phyloP scores from a whole-genome alignment of 163 green algal genomes.

The Scenedesmus sp. region DNA sequence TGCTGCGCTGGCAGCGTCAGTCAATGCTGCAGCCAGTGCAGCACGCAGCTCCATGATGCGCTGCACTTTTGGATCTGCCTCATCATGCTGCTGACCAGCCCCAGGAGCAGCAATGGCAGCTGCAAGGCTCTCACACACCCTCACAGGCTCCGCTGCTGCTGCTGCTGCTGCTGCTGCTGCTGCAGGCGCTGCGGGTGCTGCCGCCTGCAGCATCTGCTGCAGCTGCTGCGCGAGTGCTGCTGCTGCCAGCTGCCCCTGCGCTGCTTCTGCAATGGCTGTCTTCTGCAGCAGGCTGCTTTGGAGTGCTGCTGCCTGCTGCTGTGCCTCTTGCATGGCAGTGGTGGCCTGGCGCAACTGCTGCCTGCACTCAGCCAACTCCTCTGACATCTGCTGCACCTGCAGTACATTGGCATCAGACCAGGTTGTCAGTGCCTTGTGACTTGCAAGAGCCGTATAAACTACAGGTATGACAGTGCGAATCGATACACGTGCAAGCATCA shows the following conservation, averaged over 20 bases:
- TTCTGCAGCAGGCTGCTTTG: constrained; percentile 39
- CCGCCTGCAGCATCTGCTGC: constrained; percentile 1
- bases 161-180: neutral
- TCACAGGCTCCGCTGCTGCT: neutral
- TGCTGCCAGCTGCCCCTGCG: constrained; percentile 44
- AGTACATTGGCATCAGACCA: neutral
- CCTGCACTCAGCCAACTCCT: neutral
- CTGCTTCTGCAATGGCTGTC: constrained; percentile 43
- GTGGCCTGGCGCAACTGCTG: constrained; percentile 24
- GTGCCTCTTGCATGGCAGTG: neutral
- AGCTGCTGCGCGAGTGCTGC: constrained; percentile 6
- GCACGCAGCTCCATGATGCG: constrained; percentile 44
- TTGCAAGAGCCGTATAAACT: too few relatives aligned
- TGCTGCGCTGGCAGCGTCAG: constrained; percentile 17
- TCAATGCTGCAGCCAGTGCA: constrained; percentile 38
- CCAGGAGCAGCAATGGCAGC: neutral
- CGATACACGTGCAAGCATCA: too few relatives aligned
- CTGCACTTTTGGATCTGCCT: constrained; percentile 37
- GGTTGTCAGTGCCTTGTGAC: too few relatives aligned
- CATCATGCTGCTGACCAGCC: neutral
- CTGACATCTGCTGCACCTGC: constrained; percentile 31
- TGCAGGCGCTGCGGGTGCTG: neutral
- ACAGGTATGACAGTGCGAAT: too few relatives aligned
- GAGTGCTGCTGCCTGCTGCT: neutral
- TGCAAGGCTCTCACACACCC: neutral